Percentiles rank a stretch among this genome's conserved stretches.
phyloP scores from a whole-genome alignment of 1,139 yeast genomes.

The Hyphopichia buzzinii region DNA sequence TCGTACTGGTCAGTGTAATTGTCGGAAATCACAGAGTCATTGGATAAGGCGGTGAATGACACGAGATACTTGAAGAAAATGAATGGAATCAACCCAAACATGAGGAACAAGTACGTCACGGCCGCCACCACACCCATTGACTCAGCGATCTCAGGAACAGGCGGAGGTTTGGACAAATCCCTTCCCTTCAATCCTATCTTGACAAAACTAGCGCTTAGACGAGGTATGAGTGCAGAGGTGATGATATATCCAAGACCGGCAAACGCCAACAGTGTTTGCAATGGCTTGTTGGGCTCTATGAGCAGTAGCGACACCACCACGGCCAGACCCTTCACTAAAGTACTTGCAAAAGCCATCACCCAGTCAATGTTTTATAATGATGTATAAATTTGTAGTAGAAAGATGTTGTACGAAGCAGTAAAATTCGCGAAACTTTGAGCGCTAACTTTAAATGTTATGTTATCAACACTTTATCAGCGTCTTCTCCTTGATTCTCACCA shows the following conservation, averaged over 20 bases:
- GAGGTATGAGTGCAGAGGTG: conserved; percentile 63
- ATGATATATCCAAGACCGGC: conserved; percentile 62
- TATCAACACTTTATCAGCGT: too few species aligned
- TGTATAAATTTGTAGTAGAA: too few species aligned
- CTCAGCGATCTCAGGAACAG: conserved; percentile 69
- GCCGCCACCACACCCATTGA: conserved; percentile 89
- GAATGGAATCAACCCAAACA: conserved; percentile 87
- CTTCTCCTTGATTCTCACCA: too few species aligned
- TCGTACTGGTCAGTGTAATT: conserved; percentile 37
- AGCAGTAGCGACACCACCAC: conserved; percentile 18
- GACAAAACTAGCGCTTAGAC: conserved; percentile 62
- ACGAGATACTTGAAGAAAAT: conserved; percentile 79
- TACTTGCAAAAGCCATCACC: neutral
- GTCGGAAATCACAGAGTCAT: conserved; percentile 32
- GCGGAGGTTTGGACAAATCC: conserved; percentile 73
- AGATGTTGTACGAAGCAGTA: too few species aligned
- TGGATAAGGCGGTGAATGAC: conserved; percentile 38
- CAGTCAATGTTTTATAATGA: too few species aligned
- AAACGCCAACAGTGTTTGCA: conserved; percentile 61
- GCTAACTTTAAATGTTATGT: too few species aligned
- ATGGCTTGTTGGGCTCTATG: conserved; percentile 32
- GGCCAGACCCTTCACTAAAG: conserved; percentile 9
- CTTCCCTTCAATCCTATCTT: conserved; percentile 79
- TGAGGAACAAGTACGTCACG: conserved; percentile 70
- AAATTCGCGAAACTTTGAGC: too few species aligned